Evolutionary conservation across 352 stramenopile genomes (phyloP).

Genomic region (Phytopythium litorale): DNA sequence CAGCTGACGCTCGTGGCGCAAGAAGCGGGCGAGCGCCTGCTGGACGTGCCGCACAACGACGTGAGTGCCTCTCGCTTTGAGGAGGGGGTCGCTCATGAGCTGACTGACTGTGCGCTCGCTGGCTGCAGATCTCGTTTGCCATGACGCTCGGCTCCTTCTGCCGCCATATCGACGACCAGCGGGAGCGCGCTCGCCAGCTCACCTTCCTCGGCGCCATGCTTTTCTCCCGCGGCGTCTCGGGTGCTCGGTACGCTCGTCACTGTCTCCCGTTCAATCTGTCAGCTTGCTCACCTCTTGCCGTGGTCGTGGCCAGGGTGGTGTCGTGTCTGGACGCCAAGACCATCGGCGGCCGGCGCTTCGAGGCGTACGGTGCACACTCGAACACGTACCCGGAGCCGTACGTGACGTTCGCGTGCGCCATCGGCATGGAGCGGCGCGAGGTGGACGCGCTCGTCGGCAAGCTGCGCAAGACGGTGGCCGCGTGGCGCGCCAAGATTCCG

Average conservation of each 20-base stretch:
- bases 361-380: constrained; percentile 91
- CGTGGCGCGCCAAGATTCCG: constrained; percentile 64
- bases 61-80: constrained; percentile 16
- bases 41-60: constrained; percentile 91
- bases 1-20: constrained; percentile 69
- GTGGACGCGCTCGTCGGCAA: constrained; percentile 91
- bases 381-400: constrained; percentile 90
- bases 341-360: constrained; percentile 90
- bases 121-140: constrained; percentile 67
- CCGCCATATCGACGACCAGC: constrained; percentile 13
- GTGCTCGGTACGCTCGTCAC: constrained; percentile 60
- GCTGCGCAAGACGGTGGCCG: constrained; percentile 89
- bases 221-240: constrained; percentile 95
- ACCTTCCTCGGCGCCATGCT: constrained; percentile 98
- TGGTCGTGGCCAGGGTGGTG: constrained; percentile 69
- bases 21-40: constrained; percentile 88
- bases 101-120: background rate
- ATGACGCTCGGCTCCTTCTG: constrained; percentile 88
- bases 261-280: background rate
- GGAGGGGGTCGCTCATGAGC: background rate
- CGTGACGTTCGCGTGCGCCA: constrained; percentile 95
- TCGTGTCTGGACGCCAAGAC: constrained; percentile 77
- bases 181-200: constrained; percentile 36
- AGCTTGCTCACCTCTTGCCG: constrained; percentile 5
- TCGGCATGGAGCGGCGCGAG: constrained; percentile 92